Conservation (phyloP, 768 basidiomycete species). For the Boletus tylopilopsis region DNA sequence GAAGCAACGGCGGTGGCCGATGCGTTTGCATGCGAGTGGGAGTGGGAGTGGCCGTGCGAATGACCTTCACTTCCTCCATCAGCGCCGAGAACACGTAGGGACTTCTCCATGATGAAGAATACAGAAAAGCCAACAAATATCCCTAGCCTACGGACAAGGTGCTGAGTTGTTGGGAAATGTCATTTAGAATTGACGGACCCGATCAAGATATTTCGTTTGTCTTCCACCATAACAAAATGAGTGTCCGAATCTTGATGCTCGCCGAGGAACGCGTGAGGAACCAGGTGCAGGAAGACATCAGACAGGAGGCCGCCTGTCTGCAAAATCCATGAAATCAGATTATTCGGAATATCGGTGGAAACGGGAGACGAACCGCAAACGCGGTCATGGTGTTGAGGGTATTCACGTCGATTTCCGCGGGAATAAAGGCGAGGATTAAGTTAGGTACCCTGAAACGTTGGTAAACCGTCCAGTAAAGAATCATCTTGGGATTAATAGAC, state of each 20-base stretch:
- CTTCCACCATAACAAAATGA: conserved; percentile 81
- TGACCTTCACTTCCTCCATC: conserved; percentile 49
- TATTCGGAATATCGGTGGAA: conserved; percentile 8
- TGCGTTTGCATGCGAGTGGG: conserved; percentile 44
- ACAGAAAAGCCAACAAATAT: conserved; percentile 85
- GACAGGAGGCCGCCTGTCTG: conserved; percentile 89
- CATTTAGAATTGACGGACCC: conserved; percentile 49
- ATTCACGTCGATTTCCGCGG: conserved; percentile 77
- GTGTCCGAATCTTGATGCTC: conserved; percentile 72
- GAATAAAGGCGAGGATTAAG: conserved; percentile 92
- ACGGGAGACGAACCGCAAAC: conserved; percentile 63
- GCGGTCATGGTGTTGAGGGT: conserved; percentile 94
- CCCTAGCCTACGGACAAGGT: conserved; percentile 48
- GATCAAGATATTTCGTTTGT: conserved; percentile 86
- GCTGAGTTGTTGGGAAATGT: conserved; percentile 10
- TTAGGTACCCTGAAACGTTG: conserved; percentile 71
- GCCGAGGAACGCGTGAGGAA: conserved; percentile 91
- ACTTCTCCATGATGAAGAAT: conserved; percentile 94
- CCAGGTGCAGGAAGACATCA: conserved; percentile 88
- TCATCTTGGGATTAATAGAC: conserved; percentile 30
- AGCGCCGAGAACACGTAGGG: conserved; percentile 73
- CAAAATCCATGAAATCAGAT: conserved; percentile 17
- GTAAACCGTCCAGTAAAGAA: conserved; percentile 16
- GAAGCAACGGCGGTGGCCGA: conserved; percentile 38
- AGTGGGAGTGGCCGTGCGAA: conserved; percentile 54